Base-by-base conservation (phyloP, 2,329 filamentous ascomycete genomes). In the Huntiella savannae region DNA sequence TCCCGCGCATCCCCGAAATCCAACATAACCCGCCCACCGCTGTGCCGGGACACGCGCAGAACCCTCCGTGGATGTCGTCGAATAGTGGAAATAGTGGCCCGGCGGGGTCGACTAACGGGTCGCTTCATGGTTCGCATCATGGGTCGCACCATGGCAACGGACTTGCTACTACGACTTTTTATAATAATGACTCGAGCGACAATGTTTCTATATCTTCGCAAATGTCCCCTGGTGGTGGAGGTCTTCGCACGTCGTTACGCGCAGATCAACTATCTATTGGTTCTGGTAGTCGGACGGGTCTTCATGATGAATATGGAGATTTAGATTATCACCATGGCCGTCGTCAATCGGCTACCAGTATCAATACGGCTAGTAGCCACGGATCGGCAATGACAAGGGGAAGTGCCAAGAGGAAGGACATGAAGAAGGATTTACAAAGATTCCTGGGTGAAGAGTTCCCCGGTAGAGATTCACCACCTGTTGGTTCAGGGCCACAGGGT, bases 401-500 rank as follows among this genome's bases (percentile, higher is more conserved):
- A 50, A 76, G 78, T 54, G 76, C 82, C 44, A 72, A 80, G 48
- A 86, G 87, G 62, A 91, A 88, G 62, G 22, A 28, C 7, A 28
- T 28, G 22, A 28, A 28, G 22, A 28, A 28, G 22, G 22, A 28
- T 28, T 68, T 94, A 52, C 83, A 91, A 58, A 83, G 81, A 37
- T 88, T 95, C 59, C 93, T 95, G 62, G 87, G 88, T 40, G 88
- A 95, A 55, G 87, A 94, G 57, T 85, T 82, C 60, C 75, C 77
- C 49, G 75, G 73, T 34, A 69, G 73, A 53, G 80, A 87, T 58
- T 78, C 78, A 52, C 86, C 82, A 45, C 83, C 92, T 49, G 71
- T 73, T 54, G 22, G 22, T 10, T 78, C 75, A 62, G 61, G 82
- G 55, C 63, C 68, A 51, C 63, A 63, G 50, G 67, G 59, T 49